Evolutionary conservation across 2,329 filamentous ascomycete species (phyloP).

Genomic region (Pestalotiopsis sp.): DNA sequence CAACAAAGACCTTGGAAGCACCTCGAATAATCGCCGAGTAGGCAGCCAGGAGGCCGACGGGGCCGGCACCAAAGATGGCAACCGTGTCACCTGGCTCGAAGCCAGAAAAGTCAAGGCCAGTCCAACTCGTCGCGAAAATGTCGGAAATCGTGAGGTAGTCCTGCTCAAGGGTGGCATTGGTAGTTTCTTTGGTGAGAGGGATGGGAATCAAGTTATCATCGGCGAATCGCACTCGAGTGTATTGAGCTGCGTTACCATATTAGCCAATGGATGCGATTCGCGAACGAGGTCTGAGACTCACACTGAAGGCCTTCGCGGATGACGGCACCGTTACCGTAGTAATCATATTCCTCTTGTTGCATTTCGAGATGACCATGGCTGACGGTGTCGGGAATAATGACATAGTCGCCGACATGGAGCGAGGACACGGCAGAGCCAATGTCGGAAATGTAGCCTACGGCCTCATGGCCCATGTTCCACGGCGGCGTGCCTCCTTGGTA

Average conservation of each 20-base stretch:
- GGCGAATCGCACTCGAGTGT: not conserved
- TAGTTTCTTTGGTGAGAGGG: not conserved
- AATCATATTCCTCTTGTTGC: constrained; percentile 1
- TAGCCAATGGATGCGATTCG: not conserved
- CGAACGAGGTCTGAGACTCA: not conserved
- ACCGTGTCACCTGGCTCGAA: constrained; percentile 36
- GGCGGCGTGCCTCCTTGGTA: constrained; percentile 66
- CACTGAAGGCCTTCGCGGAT: not conserved
- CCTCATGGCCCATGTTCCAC: constrained; percentile 82
- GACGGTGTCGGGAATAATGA: constrained; percentile 67
- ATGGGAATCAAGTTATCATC: not conserved
- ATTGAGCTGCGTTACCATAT: not conserved
- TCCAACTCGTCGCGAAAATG: constrained; percentile 41
- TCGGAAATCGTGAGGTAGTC: constrained; percentile 32
- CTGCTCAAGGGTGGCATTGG: not conserved
- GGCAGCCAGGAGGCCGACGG: constrained; percentile 40
- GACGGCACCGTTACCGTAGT: not conserved
- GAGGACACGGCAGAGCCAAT: constrained; percentile 68
- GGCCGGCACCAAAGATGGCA: constrained; percentile 26
- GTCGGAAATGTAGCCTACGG: constrained; percentile 74
- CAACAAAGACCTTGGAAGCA: constrained; percentile 61
- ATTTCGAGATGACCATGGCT: constrained; percentile 35
- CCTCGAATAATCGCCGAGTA: constrained; percentile 54
- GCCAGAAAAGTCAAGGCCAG: constrained; percentile 34
- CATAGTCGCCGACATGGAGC: constrained; percentile 72